Evolutionary conservation across 345 rosid genomes (phyloP).

Genomic region (Rubroshorea leprosula): DNA sequence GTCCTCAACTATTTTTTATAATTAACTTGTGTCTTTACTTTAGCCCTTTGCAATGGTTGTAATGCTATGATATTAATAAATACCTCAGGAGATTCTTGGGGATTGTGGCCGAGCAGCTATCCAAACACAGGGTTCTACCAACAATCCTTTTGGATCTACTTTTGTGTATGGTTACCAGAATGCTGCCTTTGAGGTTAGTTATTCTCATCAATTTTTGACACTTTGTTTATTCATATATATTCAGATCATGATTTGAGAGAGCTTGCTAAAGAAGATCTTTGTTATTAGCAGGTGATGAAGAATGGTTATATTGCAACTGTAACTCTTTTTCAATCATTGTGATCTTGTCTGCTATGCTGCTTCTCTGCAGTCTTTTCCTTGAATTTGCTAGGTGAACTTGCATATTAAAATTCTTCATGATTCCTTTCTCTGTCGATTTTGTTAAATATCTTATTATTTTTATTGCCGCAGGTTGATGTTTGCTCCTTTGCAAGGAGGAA

Average conservation of each 20-base stretch:
- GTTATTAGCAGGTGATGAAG: conserved; percentile 80
- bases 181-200: conserved; percentile 85
- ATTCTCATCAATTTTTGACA: neutral
- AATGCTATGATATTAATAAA: conserved; percentile 1
- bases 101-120: conserved; percentile 97
- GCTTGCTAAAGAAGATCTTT: conserved; percentile 15
- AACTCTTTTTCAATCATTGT: conserved; percentile 81
- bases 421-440: too few relatives aligned
- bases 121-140: conserved; percentile 89
- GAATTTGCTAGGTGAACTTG: too few relatives aligned
- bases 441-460: neutral
- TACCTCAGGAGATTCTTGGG: conserved; percentile 76
- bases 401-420: too few relatives aligned
- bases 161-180: conserved; percentile 92
- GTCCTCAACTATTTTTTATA: neutral
- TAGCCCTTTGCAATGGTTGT: neutral
- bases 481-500: neutral
- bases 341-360: conserved; percentile 13
- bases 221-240: neutral
- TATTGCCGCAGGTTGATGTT: neutral
- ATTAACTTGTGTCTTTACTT: neutral
- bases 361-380: conserved; percentile 3
- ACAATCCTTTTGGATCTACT: conserved; percentile 96
- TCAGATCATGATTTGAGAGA: neutral
- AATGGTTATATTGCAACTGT: conserved; percentile 84